Evolutionary conservation across 495 filamentous ascomycete species (phyloP).

Genomic region (Apiosordaria backusii): DNA sequence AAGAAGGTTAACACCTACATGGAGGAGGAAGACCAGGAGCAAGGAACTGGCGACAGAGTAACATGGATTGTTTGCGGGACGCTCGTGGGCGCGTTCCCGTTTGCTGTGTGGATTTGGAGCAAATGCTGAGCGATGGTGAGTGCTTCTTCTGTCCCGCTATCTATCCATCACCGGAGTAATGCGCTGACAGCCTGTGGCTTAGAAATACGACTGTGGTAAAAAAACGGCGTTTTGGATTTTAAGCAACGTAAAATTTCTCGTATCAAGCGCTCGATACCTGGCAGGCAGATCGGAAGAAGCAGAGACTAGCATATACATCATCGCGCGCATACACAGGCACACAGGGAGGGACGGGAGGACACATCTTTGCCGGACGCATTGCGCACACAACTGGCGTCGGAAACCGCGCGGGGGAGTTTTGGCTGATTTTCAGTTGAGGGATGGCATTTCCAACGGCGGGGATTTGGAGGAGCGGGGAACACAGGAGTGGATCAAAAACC

Average conservation of each 20-base stretch:
- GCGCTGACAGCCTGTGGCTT: neutral
- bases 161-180: neutral
- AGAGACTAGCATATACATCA: too few relatives aligned
- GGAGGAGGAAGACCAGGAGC: constrained; percentile 15
- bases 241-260: neutral
- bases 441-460: too few relatives aligned
- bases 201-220: neutral
- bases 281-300: neutral
- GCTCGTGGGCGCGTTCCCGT: constrained; percentile 6
- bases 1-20: constrained; percentile 25
- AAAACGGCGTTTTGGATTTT: neutral
- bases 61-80: constrained; percentile 11
- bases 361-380: neutral
- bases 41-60: neutral
- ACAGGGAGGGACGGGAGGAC: neutral
- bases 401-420: too few relatives aligned
- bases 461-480: neutral
- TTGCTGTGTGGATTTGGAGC: constrained; percentile 1
- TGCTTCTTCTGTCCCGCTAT: neutral
- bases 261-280: neutral
- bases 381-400: too few relatives aligned
- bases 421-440: too few relatives aligned
- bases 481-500: too few relatives aligned
- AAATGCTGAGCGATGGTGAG: neutral
- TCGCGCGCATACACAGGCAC: neutral